phyloP scores from a whole-genome alignment of 1,139 yeast species.

The Meyerozyma smithsonii region DNA sequence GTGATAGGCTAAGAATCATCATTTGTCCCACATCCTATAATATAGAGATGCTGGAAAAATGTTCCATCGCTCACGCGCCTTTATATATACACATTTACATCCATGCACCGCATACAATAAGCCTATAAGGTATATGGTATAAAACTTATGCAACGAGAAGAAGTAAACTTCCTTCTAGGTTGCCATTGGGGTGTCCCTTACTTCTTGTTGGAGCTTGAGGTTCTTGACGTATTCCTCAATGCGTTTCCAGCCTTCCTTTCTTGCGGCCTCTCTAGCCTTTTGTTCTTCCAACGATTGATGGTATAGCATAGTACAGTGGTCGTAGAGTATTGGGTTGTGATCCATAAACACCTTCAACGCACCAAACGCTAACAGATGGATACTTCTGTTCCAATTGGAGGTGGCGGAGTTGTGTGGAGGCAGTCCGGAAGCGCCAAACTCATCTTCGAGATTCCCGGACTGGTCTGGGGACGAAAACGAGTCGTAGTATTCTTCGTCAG shows the following conservation, averaged over 20 bases:
- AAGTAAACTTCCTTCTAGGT: no score
- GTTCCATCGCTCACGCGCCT: background rate
- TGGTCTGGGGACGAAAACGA: constrained; percentile 37
- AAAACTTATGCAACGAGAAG: background rate
- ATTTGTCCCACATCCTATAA: background rate
- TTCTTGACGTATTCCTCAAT: constrained; percentile 57
- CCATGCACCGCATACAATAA: background rate
- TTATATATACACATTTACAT: background rate
- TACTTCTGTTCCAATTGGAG: constrained; percentile 82
- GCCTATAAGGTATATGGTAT: background rate
- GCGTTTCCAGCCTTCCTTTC: constrained; percentile 73
- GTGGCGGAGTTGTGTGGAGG: constrained; percentile 47
- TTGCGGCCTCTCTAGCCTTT: constrained; percentile 52
- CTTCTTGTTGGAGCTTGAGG: constrained; percentile 15
- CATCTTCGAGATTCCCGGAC: constrained; percentile 21
- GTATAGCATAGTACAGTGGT: constrained; percentile 84
- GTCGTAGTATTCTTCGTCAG: constrained; percentile 45
- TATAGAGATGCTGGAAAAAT: background rate
- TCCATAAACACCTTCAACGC: constrained; percentile 93
- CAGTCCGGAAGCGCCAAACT: constrained; percentile 22
- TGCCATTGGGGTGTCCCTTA: background rate
- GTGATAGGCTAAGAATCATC: constrained; percentile 3
- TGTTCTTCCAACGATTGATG: constrained; percentile 71
- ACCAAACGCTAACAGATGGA: constrained; percentile 84
- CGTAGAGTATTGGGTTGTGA: constrained; percentile 85